Evolutionary conservation across 1,284 basidiomycete genomes (phyloP).

Genomic region (Calocybe gambosa): DNA sequence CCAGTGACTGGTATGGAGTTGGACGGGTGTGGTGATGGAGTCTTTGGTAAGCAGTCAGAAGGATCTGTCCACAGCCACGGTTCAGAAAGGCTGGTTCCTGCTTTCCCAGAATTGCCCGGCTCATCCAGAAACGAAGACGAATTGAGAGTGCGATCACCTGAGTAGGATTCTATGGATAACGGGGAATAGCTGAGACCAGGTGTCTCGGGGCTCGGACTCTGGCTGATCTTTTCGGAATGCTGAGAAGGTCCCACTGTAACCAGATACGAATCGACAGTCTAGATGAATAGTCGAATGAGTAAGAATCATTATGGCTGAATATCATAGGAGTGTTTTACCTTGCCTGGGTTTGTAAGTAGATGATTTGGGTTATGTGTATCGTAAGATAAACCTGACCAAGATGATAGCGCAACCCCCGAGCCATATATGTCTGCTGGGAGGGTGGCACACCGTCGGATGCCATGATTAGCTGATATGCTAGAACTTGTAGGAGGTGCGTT

Average conservation of each 20-base stretch:
- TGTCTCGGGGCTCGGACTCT: conserved; percentile 39
- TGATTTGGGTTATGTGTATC: conserved; percentile 2
- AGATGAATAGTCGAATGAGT: not conserved
- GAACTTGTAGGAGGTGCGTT: not conserved
- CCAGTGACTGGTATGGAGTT: not conserved
- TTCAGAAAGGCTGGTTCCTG: conserved; percentile 20
- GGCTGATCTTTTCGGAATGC: conserved; percentile 15
- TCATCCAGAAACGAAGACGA: conserved; percentile 44
- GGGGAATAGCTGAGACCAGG: conserved; percentile 52
- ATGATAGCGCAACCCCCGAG: not conserved
- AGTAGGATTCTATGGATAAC: conserved; percentile 47
- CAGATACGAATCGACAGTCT: conserved; percentile 1
- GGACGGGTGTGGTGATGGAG: not conserved
- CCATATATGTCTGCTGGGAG: conserved; percentile 27
- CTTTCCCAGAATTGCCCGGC: conserved; percentile 5
- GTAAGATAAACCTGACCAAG: not conserved
- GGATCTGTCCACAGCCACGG: conserved; percentile 23
- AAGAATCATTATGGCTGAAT: not conserved
- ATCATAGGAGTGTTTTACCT: conserved; percentile 1
- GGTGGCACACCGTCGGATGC: conserved; percentile 26
- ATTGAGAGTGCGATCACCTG: conserved; percentile 46
- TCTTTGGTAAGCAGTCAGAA: conserved; percentile 4
- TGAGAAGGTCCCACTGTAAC: conserved; percentile 1
- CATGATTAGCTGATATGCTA: conserved; percentile 1
- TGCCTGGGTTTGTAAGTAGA: not conserved